Conservation (phyloP, 208 protist genomes). For the Herpetomonas muscarum region DNA sequence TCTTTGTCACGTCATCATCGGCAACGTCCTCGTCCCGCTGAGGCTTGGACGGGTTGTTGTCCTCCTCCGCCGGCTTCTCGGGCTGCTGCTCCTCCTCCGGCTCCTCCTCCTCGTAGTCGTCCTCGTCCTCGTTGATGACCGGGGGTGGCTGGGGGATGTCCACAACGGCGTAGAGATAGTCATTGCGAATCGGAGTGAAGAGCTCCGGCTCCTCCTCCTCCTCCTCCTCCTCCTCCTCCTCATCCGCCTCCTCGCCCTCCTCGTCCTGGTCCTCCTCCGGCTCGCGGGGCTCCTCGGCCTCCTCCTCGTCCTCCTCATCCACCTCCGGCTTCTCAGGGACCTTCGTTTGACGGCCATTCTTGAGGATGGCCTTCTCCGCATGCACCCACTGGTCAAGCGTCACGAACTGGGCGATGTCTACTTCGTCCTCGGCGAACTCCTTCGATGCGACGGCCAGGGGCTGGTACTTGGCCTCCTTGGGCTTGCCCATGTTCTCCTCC, state of each 20-base stretch:
- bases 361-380: slow-evolving; percentile 70
- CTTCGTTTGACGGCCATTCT: slow-evolving; percentile 87
- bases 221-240: slow-evolving; percentile 43
- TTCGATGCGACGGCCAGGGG: slow-evolving; percentile 54
- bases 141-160: slow-evolving; percentile 85
- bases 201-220: slow-evolving; percentile 88
- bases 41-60: slow-evolving; percentile 78
- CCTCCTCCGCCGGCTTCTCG: slow-evolving; percentile 28
- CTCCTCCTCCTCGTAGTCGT: slow-evolving; percentile 66
- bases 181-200: slow-evolving; percentile 69
- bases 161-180: slow-evolving; percentile 79
- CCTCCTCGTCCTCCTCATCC: slow-evolving; percentile 74
- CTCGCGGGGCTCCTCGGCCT: slow-evolving; percentile 32
- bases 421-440: slow-evolving; percentile 69
- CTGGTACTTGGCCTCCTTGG: slow-evolving; percentile 84
- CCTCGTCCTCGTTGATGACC: slow-evolving; percentile 71
- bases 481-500: slow-evolving; percentile 43
- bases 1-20: slow-evolving; percentile 81
- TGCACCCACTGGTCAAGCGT: slow-evolving; percentile 89
- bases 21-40: slow-evolving; percentile 74
- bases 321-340: slow-evolving; percentile 78
- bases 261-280: slow-evolving; percentile 51
- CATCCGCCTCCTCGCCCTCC: slow-evolving; percentile 53
- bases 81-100: slow-evolving; percentile 22
- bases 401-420: slow-evolving; percentile 70